Percentiles rank a stretch among this genome's conserved stretches.
These are phyloP conservation scores for Pleoardoris graminearum DNA, from an alignment of 2,329 filamentous ascomycete species.

Conservation along the genomic window DNA sequence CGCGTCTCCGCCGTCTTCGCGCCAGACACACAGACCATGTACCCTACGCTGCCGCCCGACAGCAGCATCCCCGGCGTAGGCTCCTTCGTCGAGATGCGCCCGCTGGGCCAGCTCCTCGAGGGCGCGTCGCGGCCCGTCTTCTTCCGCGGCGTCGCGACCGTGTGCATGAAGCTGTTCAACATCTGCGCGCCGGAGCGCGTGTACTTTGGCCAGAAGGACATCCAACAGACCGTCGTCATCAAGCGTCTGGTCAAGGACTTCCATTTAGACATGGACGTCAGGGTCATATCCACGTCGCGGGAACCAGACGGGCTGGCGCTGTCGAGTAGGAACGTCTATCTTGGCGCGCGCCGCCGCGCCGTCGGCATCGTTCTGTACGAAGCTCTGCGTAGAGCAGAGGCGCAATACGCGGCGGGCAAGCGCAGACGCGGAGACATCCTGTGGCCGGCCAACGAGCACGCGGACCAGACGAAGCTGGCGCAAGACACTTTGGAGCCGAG, in stretches of 20 bases:
- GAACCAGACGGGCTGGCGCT: slow-evolving; percentile 83
- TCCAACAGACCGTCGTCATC: slow-evolving; percentile 93
- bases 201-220: slow-evolving; percentile 97
- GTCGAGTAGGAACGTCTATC: slow-evolving; percentile 91
- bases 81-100: slow-evolving; percentile 89
- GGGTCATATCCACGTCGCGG: slow-evolving; percentile 73
- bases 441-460: slow-evolving; percentile 66
- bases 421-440: slow-evolving; percentile 68
- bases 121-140: slow-evolving; percentile 87
- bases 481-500: slow-evolving; percentile 64
- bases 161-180: slow-evolving; percentile 93
- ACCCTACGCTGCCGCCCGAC: slow-evolving; percentile 76
- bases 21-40: slow-evolving; percentile 81
- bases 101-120: slow-evolving; percentile 78
- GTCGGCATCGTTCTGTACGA: slow-evolving; percentile 73
- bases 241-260: slow-evolving; percentile 87
- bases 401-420: slow-evolving; percentile 61
- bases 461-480: slow-evolving; percentile 58
- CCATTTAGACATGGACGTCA: slow-evolving; percentile 73
- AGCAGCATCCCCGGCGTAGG: slow-evolving; percentile 75
- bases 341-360: slow-evolving; percentile 72
- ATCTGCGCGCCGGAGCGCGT: slow-evolving; percentile 76
- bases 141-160: slow-evolving; percentile 92
- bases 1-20: slow-evolving; percentile 83
- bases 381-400: slow-evolving; percentile 72